Base-by-base conservation (phyloP, 306 rosid species). In the Cucurbita pepo region DNA sequence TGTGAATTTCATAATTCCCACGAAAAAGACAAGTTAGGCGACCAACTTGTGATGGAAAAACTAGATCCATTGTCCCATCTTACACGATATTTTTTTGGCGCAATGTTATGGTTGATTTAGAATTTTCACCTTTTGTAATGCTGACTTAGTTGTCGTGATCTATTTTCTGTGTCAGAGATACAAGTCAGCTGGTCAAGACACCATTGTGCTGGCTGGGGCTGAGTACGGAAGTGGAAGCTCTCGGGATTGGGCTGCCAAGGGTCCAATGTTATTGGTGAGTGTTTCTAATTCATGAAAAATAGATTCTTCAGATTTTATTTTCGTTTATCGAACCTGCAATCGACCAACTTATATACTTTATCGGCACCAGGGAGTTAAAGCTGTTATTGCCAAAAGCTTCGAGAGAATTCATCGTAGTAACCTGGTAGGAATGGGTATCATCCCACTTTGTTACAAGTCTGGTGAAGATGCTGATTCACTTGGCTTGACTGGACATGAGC, bases 231-330 rank as follows among this genome's bases (percentile, higher is more conserved):
- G 91, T 30, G 94, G 96, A 80, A 93, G 98, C 83, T 93, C 96
- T 57, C 79, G 96, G 60, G 97, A 93, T 81, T 93, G 96, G 96
- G 96, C 98, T 14, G 98, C 97, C 60, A 93, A 93, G 91, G 97
- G 98, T 62, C 98, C 97, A 72, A 90, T 94, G 98, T 81, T 94
- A 73, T 80, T 90, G 89, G 96, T 94, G 76, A 84, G 88, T 80
- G 25, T 50, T 60, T 15, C 10, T 14, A 59, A 2, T 47, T 7
- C 11, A 56, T 4, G 19, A n/a, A 5, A 14, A 22, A 48, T 60
- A 7, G 4, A 2, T n/a, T 75, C 25, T 38, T 37, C 47, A 2
- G 11, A 69, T 74, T 69, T 51, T 34, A 3, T 63, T 77, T 77
- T 63, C 58, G 70, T 22, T 38, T 2, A 7, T 60, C 37, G 70